Percentiles rank a stretch among this genome's conserved stretches.
Conservation (phyloP, 2,329 filamentous ascomycete species). For the Fusarium hostae region DNA sequence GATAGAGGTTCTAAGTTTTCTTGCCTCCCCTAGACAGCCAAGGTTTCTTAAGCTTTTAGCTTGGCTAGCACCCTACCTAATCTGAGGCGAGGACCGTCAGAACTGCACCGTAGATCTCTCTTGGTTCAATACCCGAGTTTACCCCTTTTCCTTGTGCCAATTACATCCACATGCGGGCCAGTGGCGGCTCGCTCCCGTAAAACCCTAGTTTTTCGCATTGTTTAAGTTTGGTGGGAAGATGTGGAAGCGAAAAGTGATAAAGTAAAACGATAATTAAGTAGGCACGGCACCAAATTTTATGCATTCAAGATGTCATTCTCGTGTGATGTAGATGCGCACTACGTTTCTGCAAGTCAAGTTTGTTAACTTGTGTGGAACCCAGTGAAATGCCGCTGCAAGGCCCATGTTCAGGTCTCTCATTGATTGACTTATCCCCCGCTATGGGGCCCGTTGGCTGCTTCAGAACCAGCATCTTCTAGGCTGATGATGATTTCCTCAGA, state of each 20-base stretch:
- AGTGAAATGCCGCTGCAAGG: constrained; percentile 26
- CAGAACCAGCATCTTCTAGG: constrained; percentile 7
- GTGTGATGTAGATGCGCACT: background rate
- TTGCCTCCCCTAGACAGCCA: background rate
- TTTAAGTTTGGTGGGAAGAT: background rate
- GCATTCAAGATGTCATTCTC: constrained; percentile 15
- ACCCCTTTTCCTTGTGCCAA: constrained; percentile 31
- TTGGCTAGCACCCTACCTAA: constrained; percentile 25
- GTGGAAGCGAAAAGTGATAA: background rate
- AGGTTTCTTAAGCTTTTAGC: constrained; percentile 32
- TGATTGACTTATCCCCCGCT: constrained; percentile 19
- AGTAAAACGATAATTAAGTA: background rate
- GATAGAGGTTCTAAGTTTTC: too few species aligned
- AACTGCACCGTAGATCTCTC: constrained; percentile 31
- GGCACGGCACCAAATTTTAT: background rate
- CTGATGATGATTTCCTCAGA: constrained; percentile 30
- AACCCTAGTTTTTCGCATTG: constrained; percentile 29
- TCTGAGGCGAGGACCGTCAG: constrained; percentile 19
- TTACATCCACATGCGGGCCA: constrained; percentile 1
- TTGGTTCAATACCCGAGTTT: constrained; percentile 13
- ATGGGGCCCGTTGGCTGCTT: constrained; percentile 5
- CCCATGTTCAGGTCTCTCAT: constrained; percentile 5
- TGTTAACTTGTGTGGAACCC: background rate
- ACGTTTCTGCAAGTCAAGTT: background rate
- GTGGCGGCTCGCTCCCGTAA: constrained; percentile 37